Conservation (phyloP, 75 land plant genomes). For the Picea glauca region DNA sequence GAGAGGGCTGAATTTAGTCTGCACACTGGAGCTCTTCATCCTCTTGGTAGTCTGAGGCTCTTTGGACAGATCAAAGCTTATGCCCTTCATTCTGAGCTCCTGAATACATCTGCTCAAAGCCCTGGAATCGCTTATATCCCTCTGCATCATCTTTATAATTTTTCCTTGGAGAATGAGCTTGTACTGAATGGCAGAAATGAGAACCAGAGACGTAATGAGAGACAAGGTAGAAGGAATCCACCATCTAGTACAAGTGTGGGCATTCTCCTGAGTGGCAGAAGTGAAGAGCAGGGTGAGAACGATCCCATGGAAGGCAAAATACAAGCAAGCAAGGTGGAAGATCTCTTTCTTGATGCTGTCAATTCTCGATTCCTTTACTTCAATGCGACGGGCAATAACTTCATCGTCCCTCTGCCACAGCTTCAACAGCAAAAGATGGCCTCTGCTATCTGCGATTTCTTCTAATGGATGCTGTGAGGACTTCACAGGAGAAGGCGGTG, state of each 20-base stretch:
- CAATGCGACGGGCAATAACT: constrained; percentile 22
- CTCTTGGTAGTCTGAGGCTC: constrained; percentile 39
- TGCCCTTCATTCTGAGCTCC: constrained; percentile 76
- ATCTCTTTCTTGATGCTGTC: constrained; percentile 30
- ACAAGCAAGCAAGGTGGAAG: constrained; percentile 45
- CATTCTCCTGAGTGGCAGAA: constrained; percentile 15
- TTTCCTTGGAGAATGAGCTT: constrained; percentile 37
- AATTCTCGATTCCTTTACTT: constrained; percentile 31
- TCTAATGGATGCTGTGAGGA: constrained; percentile 47
- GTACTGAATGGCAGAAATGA: constrained; percentile 31
- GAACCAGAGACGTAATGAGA: constrained; percentile 28
- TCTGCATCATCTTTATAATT: constrained; percentile 29
- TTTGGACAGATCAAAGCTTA: constrained; percentile 50
- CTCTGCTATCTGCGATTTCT: constrained; percentile 63
- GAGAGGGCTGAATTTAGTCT: constrained; percentile 40
- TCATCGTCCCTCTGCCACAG: constrained; percentile 62
- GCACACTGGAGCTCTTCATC: constrained; percentile 79
- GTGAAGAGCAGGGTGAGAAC: constrained; percentile 42
- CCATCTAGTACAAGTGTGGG: constrained; percentile 30
- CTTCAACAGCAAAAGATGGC: constrained; percentile 65
- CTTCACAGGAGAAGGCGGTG: constrained; percentile 6
- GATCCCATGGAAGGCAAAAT: constrained; percentile 50
- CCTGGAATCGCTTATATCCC: constrained; percentile 33
- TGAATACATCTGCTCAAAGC: constrained; percentile 39
- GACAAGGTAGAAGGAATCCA: constrained; percentile 46